Base-by-base conservation (phyloP, 2,329 filamentous ascomycete species). In the Sporothrix luriei region DNA sequence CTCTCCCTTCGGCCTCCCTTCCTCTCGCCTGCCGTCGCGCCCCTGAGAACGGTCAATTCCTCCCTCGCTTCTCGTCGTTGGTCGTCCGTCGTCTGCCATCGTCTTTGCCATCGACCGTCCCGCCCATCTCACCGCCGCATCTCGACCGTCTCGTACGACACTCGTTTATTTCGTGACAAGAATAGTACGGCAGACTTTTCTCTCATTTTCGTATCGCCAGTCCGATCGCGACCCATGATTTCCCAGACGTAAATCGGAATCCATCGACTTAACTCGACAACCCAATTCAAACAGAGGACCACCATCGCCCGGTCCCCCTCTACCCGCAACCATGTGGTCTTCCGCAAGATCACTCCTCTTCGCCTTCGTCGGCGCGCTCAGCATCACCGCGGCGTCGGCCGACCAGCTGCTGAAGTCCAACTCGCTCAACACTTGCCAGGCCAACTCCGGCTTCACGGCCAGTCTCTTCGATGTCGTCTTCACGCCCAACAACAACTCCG, bases 391-490 rank as follows among this genome's bases (percentile, higher is more conserved):
- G 40, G 74, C 70, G 4, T 74, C 75, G n/a, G 74, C 70, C 40
- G 84, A 88, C 77, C 85, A 73, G 51, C 71, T 77, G 57, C 75
- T 78, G 52, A 66, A 74, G 69, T 77, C 76, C 48, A 88, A 85
- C 74, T 92, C 91, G 69, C 85, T 94, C 71, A 90, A 89, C 77
- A 84, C 90, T 51, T 95, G 92, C 80, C 90, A 91, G 83, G 82
- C 84, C 71, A 90, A 92, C 79, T 92, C 90, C 52, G 88, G 87
- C 75, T 94, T 95, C 79, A 90, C 90, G 1, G 91, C 92, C 69
- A 91, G 89, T 70, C 84, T 93, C 69, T 94, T 95, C 84, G 88
- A 93, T 75, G 90, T 94, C 78, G 81, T 86, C 73, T 91, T 89
- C 80, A 90, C 84, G 3, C 88, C 89, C 21, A 80, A 84, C 73